Evolutionary conservation across 192 early-diverging fungal species (phyloP).

Genomic region (Rhizophagus prolifer): DNA sequence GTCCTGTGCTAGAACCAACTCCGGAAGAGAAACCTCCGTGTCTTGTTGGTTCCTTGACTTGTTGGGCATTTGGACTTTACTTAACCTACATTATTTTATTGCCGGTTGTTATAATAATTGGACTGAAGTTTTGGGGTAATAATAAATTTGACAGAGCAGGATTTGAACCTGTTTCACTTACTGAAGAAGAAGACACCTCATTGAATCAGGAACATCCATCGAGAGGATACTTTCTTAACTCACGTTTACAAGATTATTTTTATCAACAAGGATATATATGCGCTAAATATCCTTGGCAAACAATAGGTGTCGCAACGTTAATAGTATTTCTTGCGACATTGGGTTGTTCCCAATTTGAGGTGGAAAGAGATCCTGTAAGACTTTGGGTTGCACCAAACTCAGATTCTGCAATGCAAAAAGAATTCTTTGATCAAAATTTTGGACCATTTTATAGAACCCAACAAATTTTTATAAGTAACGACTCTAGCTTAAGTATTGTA

Average conservation of each 20-base stretch:
- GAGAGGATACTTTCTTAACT: conserved; percentile 50
- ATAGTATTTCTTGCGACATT: conserved; percentile 52
- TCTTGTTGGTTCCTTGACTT: conserved; percentile 45
- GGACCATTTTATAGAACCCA: conserved; percentile 68
- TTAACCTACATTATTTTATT: conserved; percentile 43
- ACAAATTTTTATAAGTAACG: conserved; percentile 54
- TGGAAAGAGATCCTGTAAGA: conserved; percentile 58
- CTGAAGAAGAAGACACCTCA: conserved; percentile 42
- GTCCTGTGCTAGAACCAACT: conserved; percentile 54
- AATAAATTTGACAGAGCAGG: conserved; percentile 33
- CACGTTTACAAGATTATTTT: conserved; percentile 56
- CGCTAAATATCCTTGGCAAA: conserved; percentile 53
- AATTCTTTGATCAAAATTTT: conserved; percentile 61
- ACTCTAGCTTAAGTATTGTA: conserved; percentile 38
- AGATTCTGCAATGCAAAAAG: conserved; percentile 51
- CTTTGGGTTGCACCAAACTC: conserved; percentile 64
- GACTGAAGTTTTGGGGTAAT: conserved; percentile 29
- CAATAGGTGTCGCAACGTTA: conserved; percentile 41
- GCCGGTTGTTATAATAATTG: conserved; percentile 28
- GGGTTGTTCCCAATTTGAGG: conserved; percentile 54
- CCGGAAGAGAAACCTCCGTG: conserved; percentile 44
- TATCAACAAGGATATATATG: conserved; percentile 59
- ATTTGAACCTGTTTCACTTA: conserved; percentile 47
- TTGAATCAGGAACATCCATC: conserved; percentile 43
- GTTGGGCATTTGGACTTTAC: conserved; percentile 51